Evolutionary conservation across 768 basidiomycete species (phyloP).

Genomic region (Boletus rex-veris): DNA sequence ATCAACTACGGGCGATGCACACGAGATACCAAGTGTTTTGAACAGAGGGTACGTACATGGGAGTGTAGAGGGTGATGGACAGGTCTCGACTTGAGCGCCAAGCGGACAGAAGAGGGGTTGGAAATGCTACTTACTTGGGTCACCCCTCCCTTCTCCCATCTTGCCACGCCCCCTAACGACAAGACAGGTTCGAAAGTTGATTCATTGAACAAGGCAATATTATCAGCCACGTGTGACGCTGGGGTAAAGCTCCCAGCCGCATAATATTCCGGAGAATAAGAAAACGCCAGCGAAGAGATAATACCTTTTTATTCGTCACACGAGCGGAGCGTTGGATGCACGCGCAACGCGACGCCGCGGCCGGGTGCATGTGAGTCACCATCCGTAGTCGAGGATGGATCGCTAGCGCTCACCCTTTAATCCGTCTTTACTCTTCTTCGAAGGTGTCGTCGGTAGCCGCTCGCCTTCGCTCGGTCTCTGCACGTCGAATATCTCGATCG

Average conservation of each 20-base stretch:
- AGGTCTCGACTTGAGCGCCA: background rate
- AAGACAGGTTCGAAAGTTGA: constrained; percentile 51
- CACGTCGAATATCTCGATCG: constrained; percentile 84
- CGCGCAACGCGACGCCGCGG: too few species aligned
- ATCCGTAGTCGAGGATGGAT: background rate
- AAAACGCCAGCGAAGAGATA: constrained; percentile 80
- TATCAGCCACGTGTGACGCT: constrained; percentile 40
- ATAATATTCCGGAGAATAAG: constrained; percentile 59
- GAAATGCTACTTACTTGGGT: constrained; percentile 43
- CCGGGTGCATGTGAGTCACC: too few species aligned
- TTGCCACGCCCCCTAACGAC: constrained; percentile 57
- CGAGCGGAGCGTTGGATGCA: background rate
- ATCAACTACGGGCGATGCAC: constrained; percentile 44
- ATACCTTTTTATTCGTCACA: constrained; percentile 58
- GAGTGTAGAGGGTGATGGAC: background rate
- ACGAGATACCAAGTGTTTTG: background rate
- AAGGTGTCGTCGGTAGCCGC: constrained; percentile 65
- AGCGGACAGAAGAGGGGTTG: background rate
- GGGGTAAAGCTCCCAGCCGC: constrained; percentile 76
- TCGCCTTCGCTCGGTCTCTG: constrained; percentile 68
- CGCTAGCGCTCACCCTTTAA: constrained; percentile 64
- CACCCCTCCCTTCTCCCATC: constrained; percentile 34
- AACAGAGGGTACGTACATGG: background rate
- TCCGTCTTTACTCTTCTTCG: constrained; percentile 77
- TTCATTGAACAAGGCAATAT: constrained; percentile 68